Evolutionary conservation across 164 flowering plant species (phyloP).

Genomic region (Chloranthus sessilifolius): DNA sequence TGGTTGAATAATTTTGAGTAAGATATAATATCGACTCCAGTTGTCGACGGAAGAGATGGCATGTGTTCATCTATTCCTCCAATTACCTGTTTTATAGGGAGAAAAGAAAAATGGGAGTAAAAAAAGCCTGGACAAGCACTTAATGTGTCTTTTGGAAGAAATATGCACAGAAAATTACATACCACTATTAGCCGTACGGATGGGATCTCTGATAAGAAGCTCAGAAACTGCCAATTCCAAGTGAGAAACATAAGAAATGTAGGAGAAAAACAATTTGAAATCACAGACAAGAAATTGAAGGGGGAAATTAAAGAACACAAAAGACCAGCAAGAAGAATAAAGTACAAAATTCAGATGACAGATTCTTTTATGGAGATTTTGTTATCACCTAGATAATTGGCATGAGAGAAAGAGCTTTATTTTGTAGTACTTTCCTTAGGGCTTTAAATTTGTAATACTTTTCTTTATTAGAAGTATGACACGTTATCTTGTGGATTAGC

Average conservation of each 20-base stretch:
- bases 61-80: constrained; percentile 73
- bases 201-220: constrained; percentile 76
- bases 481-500: too few species aligned
- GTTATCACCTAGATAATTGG: too few species aligned
- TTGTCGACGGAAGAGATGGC: constrained; percentile 64
- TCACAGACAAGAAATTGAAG: too few species aligned
- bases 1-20: constrained; percentile 58
- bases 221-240: constrained; percentile 59
- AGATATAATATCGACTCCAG: constrained; percentile 61
- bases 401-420: too few species aligned
- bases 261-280: too few species aligned
- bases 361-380: too few species aligned
- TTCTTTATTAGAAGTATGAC: too few species aligned
- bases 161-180: constrained; percentile 15
- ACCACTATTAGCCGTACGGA: constrained; percentile 79
- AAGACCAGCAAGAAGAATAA: too few species aligned
- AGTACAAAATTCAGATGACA: too few species aligned
- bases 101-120: neutral
- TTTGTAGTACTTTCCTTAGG: too few species aligned
- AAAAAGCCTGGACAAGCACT: constrained; percentile 1
- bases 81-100: constrained; percentile 46
- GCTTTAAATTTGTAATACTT: too few species aligned
- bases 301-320: too few species aligned
- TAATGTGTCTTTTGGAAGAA: neutral
- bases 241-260: constrained; percentile 4